phyloP scores from a whole-genome alignment of 352 stramenopile genomes.

The Phytopythium delawarense region DNA sequence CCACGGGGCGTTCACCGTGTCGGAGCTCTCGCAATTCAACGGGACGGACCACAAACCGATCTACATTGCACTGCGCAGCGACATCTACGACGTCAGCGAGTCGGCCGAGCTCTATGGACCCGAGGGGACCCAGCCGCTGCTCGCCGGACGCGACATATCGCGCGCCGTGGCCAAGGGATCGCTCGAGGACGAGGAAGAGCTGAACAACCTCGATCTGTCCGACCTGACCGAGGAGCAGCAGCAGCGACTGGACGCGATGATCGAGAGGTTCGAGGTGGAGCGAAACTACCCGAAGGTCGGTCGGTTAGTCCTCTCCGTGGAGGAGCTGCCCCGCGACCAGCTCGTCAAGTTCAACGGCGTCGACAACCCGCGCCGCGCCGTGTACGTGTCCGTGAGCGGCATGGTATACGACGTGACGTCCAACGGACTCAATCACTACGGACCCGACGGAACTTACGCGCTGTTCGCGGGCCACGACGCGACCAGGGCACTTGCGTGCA shows the following conservation, averaged over 20 bases:
- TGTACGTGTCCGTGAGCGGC: slow-evolving; percentile 93
- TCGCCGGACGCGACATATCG: slow-evolving; percentile 94
- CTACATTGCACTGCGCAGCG: slow-evolving; percentile 94
- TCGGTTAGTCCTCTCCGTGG: slow-evolving; percentile 74
- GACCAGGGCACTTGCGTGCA: slow-evolving; percentile 92
- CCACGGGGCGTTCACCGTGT: slow-evolving; percentile 57
- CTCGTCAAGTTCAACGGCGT: slow-evolving; percentile 84
- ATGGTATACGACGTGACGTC: slow-evolving; percentile 98
- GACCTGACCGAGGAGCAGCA: slow-evolving; percentile 80
- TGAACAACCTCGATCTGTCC: slow-evolving; percentile 83
- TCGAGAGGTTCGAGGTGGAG: slow-evolving; percentile 92
- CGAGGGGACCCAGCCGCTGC: slow-evolving; percentile 94
- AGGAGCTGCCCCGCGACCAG: slow-evolving; percentile 79
- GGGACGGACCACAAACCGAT: slow-evolving; percentile 78
- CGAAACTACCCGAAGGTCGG: slow-evolving; percentile 95
- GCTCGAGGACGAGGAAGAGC: slow-evolving; percentile 88
- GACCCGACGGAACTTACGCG: slow-evolving; percentile 91
- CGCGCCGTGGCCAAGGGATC: slow-evolving; percentile 95
- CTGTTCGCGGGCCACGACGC: slow-evolving; percentile 95
- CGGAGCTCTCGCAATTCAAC: slow-evolving; percentile 85
- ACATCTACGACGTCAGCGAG: slow-evolving; percentile 95
- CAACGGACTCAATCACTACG: slow-evolving; percentile 93
- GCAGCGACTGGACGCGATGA: slow-evolving; percentile 21
- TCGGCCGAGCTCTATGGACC: slow-evolving; percentile 96
- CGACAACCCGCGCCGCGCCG: slow-evolving; percentile 82